phyloP scores from a whole-genome alignment of 2,329 filamentous ascomycete genomes.

The Epichloe brachyelytri region DNA sequence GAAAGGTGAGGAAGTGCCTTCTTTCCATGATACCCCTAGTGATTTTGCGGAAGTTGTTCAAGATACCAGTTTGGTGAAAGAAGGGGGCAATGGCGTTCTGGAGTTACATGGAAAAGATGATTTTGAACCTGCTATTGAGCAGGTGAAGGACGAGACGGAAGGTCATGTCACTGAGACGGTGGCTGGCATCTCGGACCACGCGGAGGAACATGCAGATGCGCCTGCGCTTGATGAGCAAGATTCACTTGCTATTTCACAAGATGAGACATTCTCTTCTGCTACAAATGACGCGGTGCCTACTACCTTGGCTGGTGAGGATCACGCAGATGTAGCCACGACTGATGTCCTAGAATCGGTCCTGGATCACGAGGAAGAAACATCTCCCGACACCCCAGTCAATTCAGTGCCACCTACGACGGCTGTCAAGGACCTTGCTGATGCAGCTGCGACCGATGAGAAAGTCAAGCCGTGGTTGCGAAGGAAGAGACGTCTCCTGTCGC shows the following conservation, averaged over 20 bases:
- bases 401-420: background rate
- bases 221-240: background rate
- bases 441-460: background rate
- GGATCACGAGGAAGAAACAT: background rate
- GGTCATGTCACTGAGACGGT: background rate
- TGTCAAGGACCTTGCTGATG: background rate
- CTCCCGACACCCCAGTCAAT: background rate
- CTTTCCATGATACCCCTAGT: slow-evolving; percentile 25
- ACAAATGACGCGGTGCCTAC: background rate
- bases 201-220: background rate
- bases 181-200: background rate
- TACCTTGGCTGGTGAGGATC: background rate
- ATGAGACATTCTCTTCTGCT: background rate
- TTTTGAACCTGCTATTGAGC: background rate
- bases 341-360: background rate
- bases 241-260: background rate
- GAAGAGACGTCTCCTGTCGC: background rate
- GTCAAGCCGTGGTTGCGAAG: background rate
- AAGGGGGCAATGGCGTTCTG: slow-evolving; percentile 8
- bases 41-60: slow-evolving; percentile 20
- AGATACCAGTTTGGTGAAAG: slow-evolving; percentile 15
- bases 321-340: background rate
- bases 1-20: slow-evolving; percentile 32
- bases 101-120: background rate
- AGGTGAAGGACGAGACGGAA: background rate